Percentiles rank a stretch among this genome's conserved stretches.
Evolutionary conservation across 768 basidiomycete genomes (phyloP).

Genomic region (Hygrocybe punicea): DNA sequence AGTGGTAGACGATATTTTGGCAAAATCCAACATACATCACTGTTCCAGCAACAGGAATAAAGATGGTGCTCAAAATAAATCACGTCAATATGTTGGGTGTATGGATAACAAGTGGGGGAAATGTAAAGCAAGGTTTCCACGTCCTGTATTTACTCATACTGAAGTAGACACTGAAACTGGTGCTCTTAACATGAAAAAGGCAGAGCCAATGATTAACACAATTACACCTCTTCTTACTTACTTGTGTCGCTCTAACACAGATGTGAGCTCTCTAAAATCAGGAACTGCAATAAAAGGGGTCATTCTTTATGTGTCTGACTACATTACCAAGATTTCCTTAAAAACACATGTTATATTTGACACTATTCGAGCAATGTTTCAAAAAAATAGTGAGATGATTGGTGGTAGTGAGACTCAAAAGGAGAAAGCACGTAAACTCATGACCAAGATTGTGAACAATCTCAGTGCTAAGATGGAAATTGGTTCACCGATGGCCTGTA

Average conservation of each 20-base stretch:
- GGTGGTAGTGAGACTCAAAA: conserved; percentile 19
- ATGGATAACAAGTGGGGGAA: conserved; percentile 24
- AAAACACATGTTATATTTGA: conserved; percentile 32
- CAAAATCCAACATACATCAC: conserved; percentile 17
- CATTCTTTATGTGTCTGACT: conserved; percentile 27
- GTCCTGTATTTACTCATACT: conserved; percentile 18
- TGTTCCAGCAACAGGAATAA: conserved; percentile 21
- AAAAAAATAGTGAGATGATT: conserved; percentile 20
- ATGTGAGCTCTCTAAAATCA: too few relatives aligned
- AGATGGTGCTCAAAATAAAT: conserved; percentile 25
- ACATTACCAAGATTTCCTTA: conserved; percentile 25
- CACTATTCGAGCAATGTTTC: conserved; percentile 20
- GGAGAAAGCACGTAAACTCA: conserved; percentile 18
- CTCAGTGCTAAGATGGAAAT: conserved; percentile 29
- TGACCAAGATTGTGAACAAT: conserved; percentile 27
- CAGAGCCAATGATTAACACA: conserved; percentile 23
- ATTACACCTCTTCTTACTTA: too few relatives aligned
- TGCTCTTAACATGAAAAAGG: conserved; percentile 26
- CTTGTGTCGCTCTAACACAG: too few relatives aligned
- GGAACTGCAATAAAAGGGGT: conserved; percentile 22
- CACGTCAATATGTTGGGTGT: conserved; percentile 18
- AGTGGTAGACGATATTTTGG: conserved; percentile 19
- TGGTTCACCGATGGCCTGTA: conserved; percentile 25
- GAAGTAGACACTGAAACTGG: conserved; percentile 26
- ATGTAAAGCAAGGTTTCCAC: conserved; percentile 36